Percentiles rank a stretch among this genome's conserved stretches.
Conservation (phyloP, 192 early-diverging fungal genomes). For the Backusella circina region DNA sequence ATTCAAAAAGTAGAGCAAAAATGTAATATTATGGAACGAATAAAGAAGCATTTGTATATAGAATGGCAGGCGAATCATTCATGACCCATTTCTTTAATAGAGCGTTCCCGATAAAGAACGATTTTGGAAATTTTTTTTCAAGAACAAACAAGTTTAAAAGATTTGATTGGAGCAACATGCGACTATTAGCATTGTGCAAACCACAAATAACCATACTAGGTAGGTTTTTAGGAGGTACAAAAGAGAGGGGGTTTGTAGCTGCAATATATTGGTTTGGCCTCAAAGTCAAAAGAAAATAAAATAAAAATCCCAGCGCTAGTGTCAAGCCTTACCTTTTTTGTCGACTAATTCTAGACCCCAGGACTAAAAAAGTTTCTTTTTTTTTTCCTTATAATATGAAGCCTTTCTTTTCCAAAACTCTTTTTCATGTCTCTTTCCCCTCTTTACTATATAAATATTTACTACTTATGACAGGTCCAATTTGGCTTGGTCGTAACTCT, state of each 20-base stretch:
- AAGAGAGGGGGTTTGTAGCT: background rate
- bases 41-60: constrained; percentile 3
- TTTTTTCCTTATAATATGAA: background rate
- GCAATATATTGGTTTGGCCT: constrained; percentile 9
- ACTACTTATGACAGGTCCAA: constrained; percentile 3
- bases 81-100: constrained; percentile 4
- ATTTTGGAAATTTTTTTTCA: constrained; percentile 2
- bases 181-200: constrained; percentile 2
- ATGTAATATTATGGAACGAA: constrained; percentile 3
- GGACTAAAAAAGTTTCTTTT: constrained; percentile 3
- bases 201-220: constrained; percentile 2
- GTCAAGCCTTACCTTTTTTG: constrained; percentile 7
- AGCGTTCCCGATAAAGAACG: constrained; percentile 3
- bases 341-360: constrained; percentile 13
- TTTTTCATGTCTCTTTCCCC: background rate
- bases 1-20: background rate
- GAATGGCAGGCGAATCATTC: background rate
- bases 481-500: background rate
- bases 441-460: background rate
- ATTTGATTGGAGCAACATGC: constrained; percentile 1
- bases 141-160: background rate
- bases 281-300: background rate
- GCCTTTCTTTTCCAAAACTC: background rate
- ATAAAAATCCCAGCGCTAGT: constrained; percentile 1
- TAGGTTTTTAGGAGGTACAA: background rate